Base-by-base conservation (phyloP, 306 rosid genomes). In the Medicago truncatula region DNA sequence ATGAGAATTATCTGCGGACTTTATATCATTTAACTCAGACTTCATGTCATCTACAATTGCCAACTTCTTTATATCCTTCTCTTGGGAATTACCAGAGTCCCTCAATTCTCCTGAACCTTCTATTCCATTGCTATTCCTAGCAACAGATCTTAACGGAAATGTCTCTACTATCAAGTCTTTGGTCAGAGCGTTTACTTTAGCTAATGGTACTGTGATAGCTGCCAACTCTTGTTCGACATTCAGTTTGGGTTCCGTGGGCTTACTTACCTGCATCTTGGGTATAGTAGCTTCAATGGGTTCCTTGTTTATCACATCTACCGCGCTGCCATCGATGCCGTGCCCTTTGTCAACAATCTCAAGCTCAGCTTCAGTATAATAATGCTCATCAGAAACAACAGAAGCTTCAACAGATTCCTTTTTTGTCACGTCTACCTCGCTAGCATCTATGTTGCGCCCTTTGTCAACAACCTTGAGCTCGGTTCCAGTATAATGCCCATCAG, bases 121-220 rank as follows among this genome's bases (percentile, higher is more conserved):
- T 73, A 63, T 78, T 75, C 70, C 75, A 43, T 77, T 65, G 13
- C 59, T 28, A 60, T 78, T 71, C 69, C 71, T 57, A n/a, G 79
- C 58, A 82, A 63, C 66, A n/a, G 84, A 75, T 61, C 78, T 87
- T 76, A 88, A 58, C 58, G 99, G 96, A 73, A 90, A 90, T 75
- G 93, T 89, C 88, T 92, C 98, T 54, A 96, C 93, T 53, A 78
- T 71, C 62, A 85, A 86, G 60, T 87, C 85, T 16, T 78, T 70
- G 67, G 78, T 73, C 50, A 77, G 61, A 49, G 86, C 70, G 53
- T 78, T 78, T 78, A 77, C 82, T 76, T 77, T 78, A 43, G 81
- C 46, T 36, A 49, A 21, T 41, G 87, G 78, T 21, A 73, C 62
- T 57, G 49, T 7, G 20, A 84, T 43, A n/a, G 82, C 67, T 60